Evolutionary conservation across 352 stramenopile species (phyloP), one percentile per base, ranked within the genome.

Genomic region (Phytophthora pluvialis): DNA sequence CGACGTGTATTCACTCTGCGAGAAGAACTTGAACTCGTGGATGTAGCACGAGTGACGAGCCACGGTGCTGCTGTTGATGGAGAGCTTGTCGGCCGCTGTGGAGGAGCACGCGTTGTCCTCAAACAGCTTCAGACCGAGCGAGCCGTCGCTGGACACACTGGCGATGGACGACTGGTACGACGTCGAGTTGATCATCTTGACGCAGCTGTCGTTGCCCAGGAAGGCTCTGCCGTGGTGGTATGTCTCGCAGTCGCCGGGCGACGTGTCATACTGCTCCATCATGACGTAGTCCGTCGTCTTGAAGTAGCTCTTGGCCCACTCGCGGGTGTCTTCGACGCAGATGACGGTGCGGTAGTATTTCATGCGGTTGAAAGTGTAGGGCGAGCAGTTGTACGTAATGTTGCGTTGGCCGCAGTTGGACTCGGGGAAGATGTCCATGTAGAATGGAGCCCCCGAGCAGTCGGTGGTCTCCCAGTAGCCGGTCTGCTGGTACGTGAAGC

Each of bases 241-340:
- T 28, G 45, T 21, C 1, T 26, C 25, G 18, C 57, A 65, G 8
- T 59, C 46, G 10, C 11, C 32, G 40, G n/a, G 13, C 3, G 36
- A 21, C 5, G 38, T 38, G 31, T 60, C 32, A 16, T 47, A 66
- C 39, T 60, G 58, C 18, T 83, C 72, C 36, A 83, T 25, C 25
- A 72, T 51, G 5, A 86, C 72, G 48, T 78, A 72, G 40, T 79
- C 71, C 9, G 59, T 68, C 32, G 69, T 77, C 59, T 73, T 69
- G 39, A 43, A 64, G 57, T 64, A 64, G 13, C 46, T 64, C 38
- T 50, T 51, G 16, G 48, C 40, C 58, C 47, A 60, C 39, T 38
- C 13, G 9, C 40, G 58, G 3, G 58, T 66, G 26, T 66, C 58
- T 10, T 25, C 58, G 29, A 66, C 58, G 32, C 58, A 60, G 40